These are phyloP conservation scores for Avicennia marina DNA, from an alignment of 257 asterid genomes.

Conservation along the genomic window DNA sequence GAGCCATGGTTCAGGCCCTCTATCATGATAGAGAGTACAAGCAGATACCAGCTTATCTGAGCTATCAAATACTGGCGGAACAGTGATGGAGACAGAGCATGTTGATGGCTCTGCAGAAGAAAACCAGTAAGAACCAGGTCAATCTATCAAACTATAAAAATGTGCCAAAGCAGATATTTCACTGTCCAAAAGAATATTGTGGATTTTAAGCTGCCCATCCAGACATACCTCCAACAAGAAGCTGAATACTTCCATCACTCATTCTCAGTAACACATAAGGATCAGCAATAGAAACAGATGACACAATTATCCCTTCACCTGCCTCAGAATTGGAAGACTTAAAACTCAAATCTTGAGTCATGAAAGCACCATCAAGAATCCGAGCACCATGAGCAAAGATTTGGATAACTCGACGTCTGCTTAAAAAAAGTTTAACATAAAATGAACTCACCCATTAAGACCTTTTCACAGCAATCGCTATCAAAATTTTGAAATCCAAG, in stretches of 20 bases:
- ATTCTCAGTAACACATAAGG: constrained; percentile 89
- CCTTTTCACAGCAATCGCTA: neutral
- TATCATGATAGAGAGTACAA: constrained; percentile 89
- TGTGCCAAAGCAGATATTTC: neutral
- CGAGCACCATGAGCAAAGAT: constrained; percentile 91
- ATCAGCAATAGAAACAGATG: constrained; percentile 92
- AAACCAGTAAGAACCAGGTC: constrained; percentile 18
- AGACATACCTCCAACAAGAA: constrained; percentile 88
- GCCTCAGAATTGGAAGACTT: constrained; percentile 65
- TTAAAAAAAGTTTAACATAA: constrained; percentile 15
- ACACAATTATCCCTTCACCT: constrained; percentile 54
- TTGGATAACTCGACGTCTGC: constrained; percentile 96
- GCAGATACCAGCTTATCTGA: constrained; percentile 62
- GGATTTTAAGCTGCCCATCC: neutral
- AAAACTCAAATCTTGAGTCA: constrained; percentile 93
- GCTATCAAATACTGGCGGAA: constrained; percentile 64
- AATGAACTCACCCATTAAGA: constrained; percentile 16
- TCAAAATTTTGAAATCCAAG: no score
- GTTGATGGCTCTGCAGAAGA: constrained; percentile 67
- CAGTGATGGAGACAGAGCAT: constrained; percentile 66
- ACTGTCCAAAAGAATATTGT: neutral
- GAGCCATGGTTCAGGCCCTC: constrained; percentile 95
- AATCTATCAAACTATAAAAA: constrained; percentile 2
- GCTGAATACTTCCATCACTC: constrained; percentile 92
- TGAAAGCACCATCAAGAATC: constrained; percentile 91